Evolutionary conservation across 2,329 filamentous ascomycete genomes (phyloP), one percentile per base, ranked within the genome.

Genomic region (Colletotrichum cuscutae): DNA sequence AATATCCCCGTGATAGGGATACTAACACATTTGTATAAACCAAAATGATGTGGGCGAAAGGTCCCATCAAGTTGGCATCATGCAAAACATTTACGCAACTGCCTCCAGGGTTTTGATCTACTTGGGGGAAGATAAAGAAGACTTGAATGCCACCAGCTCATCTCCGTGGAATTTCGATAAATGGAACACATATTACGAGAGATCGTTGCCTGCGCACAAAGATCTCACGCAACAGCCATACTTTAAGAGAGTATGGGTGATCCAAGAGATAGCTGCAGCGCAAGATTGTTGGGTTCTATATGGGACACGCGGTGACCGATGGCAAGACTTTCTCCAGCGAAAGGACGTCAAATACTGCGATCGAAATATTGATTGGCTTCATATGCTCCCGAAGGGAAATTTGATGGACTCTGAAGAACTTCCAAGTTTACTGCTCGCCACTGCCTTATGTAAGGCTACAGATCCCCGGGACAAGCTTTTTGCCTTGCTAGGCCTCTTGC

Each of bases 11-110:
- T n/a, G n/a, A n/a, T n/a, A n/a, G n/a, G n/a, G n/a, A n/a, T n/a
- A n/a, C n/a, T n/a, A n/a, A n/a, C n/a, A n/a, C n/a, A 52, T 71
- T 1, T 71, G 57, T 5, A 64, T 74, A 11, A 67, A 76, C 49
- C 76, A 77, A 24, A 15, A 59, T 1, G 62, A 74, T 12, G 19
- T 60, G 2, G 22, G 30, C 1, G 75, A 77, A 46, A 72, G 74
- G 4, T 65, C 71, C 1, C 57, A 70, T 11, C 76, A 77, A 46
- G 75, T 77, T 1, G 71, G 73, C 3, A 63, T 76, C 9, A 77
- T 77, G 75, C 73, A 70, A 0, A 61, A 68, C 15, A 77, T 77
- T 4, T 77, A 75, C n/a, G 66, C 71, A 12, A 69, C 53, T 13
- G 66, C 71, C 2, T 9, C 5, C 1, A 28, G 28, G 8, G 60